These are phyloP conservation scores for Polymyxa betae DNA, from an alignment of 208 protist genomes.

Conservation along the genomic window DNA sequence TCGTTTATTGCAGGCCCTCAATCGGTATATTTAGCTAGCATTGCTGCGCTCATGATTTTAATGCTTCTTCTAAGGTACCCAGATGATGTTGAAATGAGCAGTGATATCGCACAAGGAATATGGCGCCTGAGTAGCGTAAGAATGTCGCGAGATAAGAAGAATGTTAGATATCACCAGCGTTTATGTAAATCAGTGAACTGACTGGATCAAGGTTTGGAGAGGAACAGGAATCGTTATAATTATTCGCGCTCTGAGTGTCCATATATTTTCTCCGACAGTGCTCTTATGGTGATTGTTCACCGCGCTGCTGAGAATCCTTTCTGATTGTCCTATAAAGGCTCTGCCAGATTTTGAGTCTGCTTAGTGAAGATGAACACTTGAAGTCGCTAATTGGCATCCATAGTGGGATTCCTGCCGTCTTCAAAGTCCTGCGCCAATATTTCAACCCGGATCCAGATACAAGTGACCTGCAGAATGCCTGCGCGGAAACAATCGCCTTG, in stretches of 20 bases:
- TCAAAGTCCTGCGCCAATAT: not conserved
- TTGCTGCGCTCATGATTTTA: not conserved
- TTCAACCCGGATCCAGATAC: not conserved
- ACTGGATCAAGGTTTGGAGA: not conserved
- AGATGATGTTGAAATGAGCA: not conserved
- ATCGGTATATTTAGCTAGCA: not conserved
- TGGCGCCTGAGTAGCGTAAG: not conserved
- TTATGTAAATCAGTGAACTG: not conserved
- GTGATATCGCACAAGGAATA: not conserved
- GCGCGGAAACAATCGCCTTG: constrained; percentile 5
- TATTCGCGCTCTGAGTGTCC: constrained; percentile 17
- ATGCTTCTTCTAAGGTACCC: not conserved
- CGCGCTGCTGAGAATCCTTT: not conserved
- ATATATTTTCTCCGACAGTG: not conserved
- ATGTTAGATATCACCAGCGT: not conserved
- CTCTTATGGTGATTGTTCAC: not conserved
- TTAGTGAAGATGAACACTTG: constrained; percentile 33
- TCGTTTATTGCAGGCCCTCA: not conserved
- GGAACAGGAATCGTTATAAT: constrained; percentile 6
- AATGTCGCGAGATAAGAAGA: not conserved
- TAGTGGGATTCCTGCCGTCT: constrained; percentile 29
- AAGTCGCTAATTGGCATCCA: constrained; percentile 46
- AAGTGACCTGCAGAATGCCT: not conserved
- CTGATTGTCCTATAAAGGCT: not conserved
- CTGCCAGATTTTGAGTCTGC: not conserved